These are phyloP conservation scores for bread wheat (Triticum aestivum) DNA, from an alignment of 176 grass and related monocot genomes.

Conservation along the genomic window DNA sequence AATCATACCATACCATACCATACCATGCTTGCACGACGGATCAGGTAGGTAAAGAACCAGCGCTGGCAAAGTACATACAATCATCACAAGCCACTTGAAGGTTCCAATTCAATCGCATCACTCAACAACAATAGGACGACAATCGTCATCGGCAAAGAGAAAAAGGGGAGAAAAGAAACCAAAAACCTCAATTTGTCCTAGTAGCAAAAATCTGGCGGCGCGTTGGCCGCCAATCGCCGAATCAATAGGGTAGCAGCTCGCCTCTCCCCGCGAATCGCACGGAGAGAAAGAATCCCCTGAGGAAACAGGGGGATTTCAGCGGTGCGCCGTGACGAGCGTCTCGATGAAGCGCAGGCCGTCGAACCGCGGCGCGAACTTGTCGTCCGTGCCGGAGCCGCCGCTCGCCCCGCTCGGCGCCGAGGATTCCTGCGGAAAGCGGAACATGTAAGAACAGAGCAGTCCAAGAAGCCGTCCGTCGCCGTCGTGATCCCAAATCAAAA, in stretches of 20 bases:
- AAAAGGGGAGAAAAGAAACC: not conserved
- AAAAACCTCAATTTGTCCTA: constrained; percentile 3
- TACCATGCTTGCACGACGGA: too few species aligned
- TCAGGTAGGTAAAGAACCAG: not conserved
- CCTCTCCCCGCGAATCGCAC: not conserved
- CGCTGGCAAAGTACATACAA: not conserved
- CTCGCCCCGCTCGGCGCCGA: not conserved
- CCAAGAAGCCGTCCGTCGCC: not conserved
- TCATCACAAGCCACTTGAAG: not conserved
- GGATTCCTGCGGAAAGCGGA: not conserved
- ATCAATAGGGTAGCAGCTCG: not conserved
- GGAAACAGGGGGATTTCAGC: not conserved
- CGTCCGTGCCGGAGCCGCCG: not conserved
- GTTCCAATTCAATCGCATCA: not conserved
- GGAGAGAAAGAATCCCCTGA: not conserved
- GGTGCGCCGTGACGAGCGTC: constrained; percentile 58
- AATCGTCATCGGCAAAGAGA: not conserved
- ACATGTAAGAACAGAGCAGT: not conserved
- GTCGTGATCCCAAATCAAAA: not conserved
- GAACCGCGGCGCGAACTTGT: constrained; percentile 51
- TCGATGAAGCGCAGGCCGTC: constrained; percentile 60
- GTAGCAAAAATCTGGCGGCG: constrained; percentile 36
- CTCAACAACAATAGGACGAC: not conserved
- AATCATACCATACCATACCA: too few species aligned
- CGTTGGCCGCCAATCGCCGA: constrained; percentile 9